Evolutionary conservation across 305 asterid genomes (phyloP).

Genomic region (Fraxinus greggii): DNA sequence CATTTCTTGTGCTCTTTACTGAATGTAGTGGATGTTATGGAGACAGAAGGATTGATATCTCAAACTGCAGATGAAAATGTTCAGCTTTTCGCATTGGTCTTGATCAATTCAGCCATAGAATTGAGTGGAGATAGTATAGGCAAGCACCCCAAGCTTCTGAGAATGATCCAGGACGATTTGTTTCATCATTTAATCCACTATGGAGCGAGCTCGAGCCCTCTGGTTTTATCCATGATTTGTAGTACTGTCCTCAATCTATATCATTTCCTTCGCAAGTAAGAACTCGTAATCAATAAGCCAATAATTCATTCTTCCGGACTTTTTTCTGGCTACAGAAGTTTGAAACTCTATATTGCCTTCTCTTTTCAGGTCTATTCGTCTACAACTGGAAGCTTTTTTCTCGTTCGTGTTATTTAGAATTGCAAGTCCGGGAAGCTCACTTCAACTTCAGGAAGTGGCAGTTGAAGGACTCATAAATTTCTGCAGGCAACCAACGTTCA

Average conservation of each 20-base stretch:
- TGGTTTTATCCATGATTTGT: slow-evolving; percentile 79
- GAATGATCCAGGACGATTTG: slow-evolving; percentile 88
- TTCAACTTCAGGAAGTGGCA: slow-evolving; percentile 81
- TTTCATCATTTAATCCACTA: slow-evolving; percentile 86
- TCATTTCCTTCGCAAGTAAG: slow-evolving; percentile 79
- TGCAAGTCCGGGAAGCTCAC: slow-evolving; percentile 40
- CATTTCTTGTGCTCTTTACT: slow-evolving; percentile 87
- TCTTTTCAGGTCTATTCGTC: slow-evolving; percentile 64
- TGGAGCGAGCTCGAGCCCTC: slow-evolving; percentile 66
- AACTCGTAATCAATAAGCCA: not conserved
- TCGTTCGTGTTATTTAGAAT: slow-evolving; percentile 62
- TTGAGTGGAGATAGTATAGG: slow-evolving; percentile 91
- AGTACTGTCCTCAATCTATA: slow-evolving; percentile 79
- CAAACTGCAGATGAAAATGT: slow-evolving; percentile 63
- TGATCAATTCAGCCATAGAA: slow-evolving; percentile 79
- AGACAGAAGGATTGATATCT: slow-evolving; percentile 46
- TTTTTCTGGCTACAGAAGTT: not conserved
- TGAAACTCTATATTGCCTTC: slow-evolving; percentile 10
- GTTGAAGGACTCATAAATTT: slow-evolving; percentile 76
- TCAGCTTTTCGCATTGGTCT: slow-evolving; percentile 67
- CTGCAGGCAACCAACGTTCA: slow-evolving; percentile 76
- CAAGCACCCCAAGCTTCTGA: slow-evolving; percentile 76
- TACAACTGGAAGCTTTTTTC: slow-evolving; percentile 82
- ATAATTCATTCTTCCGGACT: not conserved
- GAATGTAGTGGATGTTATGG: slow-evolving; percentile 68